Percentiles rank a stretch among this genome's conserved stretches.
Evolutionary conservation across 176 grass and related monocot genomes (phyloP).

Genomic region (Avena insularis): DNA sequence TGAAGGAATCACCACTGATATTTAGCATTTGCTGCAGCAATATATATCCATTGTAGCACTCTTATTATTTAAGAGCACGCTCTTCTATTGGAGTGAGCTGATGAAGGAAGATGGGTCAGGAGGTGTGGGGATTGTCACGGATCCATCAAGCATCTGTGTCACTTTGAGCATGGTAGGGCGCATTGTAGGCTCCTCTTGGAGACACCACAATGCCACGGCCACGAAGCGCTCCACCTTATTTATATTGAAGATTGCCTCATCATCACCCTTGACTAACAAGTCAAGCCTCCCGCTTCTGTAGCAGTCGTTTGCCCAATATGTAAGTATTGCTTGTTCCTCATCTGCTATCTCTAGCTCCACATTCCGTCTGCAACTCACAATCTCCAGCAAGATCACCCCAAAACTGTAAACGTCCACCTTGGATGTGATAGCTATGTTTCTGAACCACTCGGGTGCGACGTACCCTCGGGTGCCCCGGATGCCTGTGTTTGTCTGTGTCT

Average conservation of each 20-base stretch:
- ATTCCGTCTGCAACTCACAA: conserved; percentile 54
- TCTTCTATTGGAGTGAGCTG: conserved; percentile 1
- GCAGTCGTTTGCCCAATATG: conserved; percentile 58
- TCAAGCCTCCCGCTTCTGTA: conserved; percentile 43
- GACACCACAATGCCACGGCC: conserved; percentile 35
- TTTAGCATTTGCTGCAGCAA: background rate
- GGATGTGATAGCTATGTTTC: conserved; percentile 55
- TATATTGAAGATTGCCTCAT: conserved; percentile 39
- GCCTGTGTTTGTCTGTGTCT: conserved; percentile 52
- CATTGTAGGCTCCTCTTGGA: conserved; percentile 48
- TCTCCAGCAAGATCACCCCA: conserved; percentile 61
- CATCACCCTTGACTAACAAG: conserved; percentile 31
- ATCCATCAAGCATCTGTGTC: conserved; percentile 61
- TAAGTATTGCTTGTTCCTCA: conserved; percentile 39
- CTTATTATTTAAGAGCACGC: too few relatives aligned
- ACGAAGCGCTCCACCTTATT: conserved; percentile 40
- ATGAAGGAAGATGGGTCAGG: conserved; percentile 44
- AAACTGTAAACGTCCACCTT: conserved; percentile 62
- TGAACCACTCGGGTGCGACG: conserved; percentile 63
- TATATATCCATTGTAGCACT: too few relatives aligned
- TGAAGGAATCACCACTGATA: background rate
- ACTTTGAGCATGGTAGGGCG: conserved; percentile 47
- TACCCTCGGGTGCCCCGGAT: conserved; percentile 61
- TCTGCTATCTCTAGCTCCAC: conserved; percentile 35
- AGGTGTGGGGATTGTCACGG: conserved; percentile 21